Evolutionary conservation across 2,329 filamentous ascomycete species (phyloP).

Genomic region (Teratosphaeria epicoccoides): DNA sequence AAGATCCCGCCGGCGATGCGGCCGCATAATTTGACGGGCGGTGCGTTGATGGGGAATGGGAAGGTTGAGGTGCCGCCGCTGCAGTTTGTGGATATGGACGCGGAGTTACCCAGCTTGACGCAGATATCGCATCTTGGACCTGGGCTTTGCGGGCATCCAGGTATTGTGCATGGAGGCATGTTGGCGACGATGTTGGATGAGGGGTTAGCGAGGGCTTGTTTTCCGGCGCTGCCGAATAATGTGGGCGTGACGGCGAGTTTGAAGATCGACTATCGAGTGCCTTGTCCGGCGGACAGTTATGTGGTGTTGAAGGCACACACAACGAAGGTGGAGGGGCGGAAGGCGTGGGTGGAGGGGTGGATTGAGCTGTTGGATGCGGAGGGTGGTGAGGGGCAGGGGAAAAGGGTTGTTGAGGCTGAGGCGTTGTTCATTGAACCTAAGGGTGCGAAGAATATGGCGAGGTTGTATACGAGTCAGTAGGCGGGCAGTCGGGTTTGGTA

Average conservation of each 20-base stretch:
- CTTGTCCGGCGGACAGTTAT: constrained; percentile 63
- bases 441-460: constrained; percentile 50
- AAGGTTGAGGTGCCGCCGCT: constrained; percentile 73
- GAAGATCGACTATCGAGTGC: constrained; percentile 70
- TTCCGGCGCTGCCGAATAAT: constrained; percentile 76
- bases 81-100: constrained; percentile 55
- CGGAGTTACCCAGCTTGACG: constrained; percentile 47
- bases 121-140: constrained; percentile 67
- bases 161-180: constrained; percentile 81
- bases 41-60: constrained; percentile 62
- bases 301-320: constrained; percentile 71
- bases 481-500: neutral
- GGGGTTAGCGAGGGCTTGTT: constrained; percentile 76
- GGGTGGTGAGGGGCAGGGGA: constrained; percentile 38
- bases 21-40: constrained; percentile 67
- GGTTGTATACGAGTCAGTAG: constrained; percentile 15
- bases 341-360: constrained; percentile 84
- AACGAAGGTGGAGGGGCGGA: constrained; percentile 77
- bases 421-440: constrained; percentile 83
- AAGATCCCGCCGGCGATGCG: constrained; percentile 67
- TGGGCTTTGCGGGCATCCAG: constrained; percentile 78
- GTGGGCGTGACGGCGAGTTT: constrained; percentile 79
- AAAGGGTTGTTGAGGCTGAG: constrained; percentile 68
- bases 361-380: constrained; percentile 63
- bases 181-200: constrained; percentile 91